Conservation (phyloP, 805 yeast genomes). For the Barnettozyma vustinii region DNA sequence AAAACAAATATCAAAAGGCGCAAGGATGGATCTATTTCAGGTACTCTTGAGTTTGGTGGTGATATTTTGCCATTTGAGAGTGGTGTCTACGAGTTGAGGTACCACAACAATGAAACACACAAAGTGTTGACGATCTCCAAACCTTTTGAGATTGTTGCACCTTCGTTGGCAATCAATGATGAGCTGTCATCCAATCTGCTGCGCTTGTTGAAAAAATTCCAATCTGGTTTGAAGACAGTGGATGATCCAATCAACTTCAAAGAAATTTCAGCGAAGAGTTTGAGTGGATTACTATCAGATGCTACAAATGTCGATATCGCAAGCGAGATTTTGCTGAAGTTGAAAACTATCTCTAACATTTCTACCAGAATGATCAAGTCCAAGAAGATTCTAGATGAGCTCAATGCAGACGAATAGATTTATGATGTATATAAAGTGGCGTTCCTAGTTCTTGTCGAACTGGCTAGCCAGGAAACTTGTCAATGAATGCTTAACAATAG, state of each 20-base stretch:
- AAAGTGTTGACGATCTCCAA: slow-evolving; percentile 60
- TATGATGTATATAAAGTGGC: background rate
- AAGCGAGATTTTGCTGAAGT: slow-evolving; percentile 22
- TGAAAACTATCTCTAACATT: slow-evolving; percentile 18
- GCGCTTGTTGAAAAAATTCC: slow-evolving; percentile 17
- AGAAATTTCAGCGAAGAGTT: slow-evolving; percentile 16
- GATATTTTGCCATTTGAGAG: slow-evolving; percentile 54
- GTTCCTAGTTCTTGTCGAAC: background rate
- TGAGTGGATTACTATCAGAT: slow-evolving; percentile 28
- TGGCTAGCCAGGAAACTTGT: slow-evolving; percentile 5
- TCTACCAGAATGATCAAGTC: slow-evolving; percentile 20
- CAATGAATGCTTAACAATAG: slow-evolving; percentile 6
- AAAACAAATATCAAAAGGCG: slow-evolving; percentile 4
- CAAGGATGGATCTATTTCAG: slow-evolving; percentile 28
- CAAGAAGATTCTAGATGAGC: slow-evolving; percentile 20
- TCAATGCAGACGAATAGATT: slow-evolving; percentile 12
- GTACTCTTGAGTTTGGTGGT: slow-evolving; percentile 44
- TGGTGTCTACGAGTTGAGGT: slow-evolving; percentile 71
- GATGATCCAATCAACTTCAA: slow-evolving; percentile 24
- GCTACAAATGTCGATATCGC: slow-evolving; percentile 33
- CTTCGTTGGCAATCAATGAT: slow-evolving; percentile 31
- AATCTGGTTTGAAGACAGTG: slow-evolving; percentile 16
- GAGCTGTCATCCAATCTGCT: slow-evolving; percentile 28
- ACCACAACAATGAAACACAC: slow-evolving; percentile 62
- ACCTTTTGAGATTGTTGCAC: slow-evolving; percentile 56